These are phyloP conservation scores for Epicoccum sorghinum DNA, from an alignment of 2,329 filamentous ascomycete species.

Conservation along the genomic window DNA sequence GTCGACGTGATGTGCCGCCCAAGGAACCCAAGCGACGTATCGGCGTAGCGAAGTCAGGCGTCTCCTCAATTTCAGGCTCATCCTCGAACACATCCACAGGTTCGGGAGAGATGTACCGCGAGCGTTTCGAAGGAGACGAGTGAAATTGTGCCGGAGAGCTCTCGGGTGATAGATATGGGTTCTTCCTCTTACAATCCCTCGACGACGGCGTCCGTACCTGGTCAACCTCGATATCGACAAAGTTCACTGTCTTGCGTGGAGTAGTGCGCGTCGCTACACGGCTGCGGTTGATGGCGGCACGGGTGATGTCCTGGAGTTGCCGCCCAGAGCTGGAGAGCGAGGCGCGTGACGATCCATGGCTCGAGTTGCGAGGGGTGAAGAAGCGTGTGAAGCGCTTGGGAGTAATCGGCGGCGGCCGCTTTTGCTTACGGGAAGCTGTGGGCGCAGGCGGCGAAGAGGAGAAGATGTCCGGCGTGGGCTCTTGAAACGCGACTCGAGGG, in stretches of 20 bases:
- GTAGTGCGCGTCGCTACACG: slow-evolving; percentile 33
- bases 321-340: slow-evolving; percentile 49
- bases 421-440: slow-evolving; percentile 47
- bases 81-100: slow-evolving; percentile 44
- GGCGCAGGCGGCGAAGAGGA: slow-evolving; percentile 47
- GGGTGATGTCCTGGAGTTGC: slow-evolving; percentile 58
- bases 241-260: slow-evolving; percentile 49
- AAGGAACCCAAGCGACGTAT: slow-evolving; percentile 47
- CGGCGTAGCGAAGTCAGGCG: slow-evolving; percentile 35
- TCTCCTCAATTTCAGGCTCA: slow-evolving; percentile 31
- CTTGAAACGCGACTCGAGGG: slow-evolving; percentile 28
- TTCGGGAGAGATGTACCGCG: slow-evolving; percentile 34
- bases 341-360: slow-evolving; percentile 36
- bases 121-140: slow-evolving; percentile 51
- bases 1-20: slow-evolving; percentile 45
- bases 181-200: slow-evolving; percentile 45
- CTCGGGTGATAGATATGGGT: slow-evolving; percentile 48
- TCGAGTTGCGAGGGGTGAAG: slow-evolving; percentile 54
- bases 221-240: slow-evolving; percentile 40
- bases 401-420: slow-evolving; percentile 57
- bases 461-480: slow-evolving; percentile 46
- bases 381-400: slow-evolving; percentile 59
- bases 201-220: slow-evolving; percentile 40
- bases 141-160: slow-evolving; percentile 45
- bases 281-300: slow-evolving; percentile 51